Evolutionary conservation across 495 filamentous ascomycete species (phyloP), one percentile per base, ranked within the genome.

Genomic region (Xylaria longipes): DNA sequence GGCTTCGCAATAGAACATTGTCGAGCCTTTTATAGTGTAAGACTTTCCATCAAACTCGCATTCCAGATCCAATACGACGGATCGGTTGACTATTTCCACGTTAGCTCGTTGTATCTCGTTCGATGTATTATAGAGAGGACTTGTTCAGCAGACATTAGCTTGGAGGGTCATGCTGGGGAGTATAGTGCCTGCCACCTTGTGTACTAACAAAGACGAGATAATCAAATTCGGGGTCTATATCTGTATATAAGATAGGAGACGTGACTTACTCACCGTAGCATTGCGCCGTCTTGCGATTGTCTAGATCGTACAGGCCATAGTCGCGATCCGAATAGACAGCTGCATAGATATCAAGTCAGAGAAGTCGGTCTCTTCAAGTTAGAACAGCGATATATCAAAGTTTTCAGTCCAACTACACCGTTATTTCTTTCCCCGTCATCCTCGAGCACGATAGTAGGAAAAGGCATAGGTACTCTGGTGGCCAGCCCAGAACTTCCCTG

Each of bases 391-490:
- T 56, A 11, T 31, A 56, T 17, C 12, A 3, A 7, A 54, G 22
- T 54, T 15, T 27, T 5, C 25, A 27, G 50, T 27, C 50, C 25
- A 14, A 54, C 29, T 4, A 8, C 17, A 25, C 46, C 8, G 5
- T 14, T 27, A 1, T 14, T 14, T 11, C 2, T 17, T 5, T 56
- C 14, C 5, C 12, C 15, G 4, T 14, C 9, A 12, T 5, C 3
- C 11, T 52, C 25, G 4, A 27, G 1, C 9, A 14, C 5, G 48
- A 27, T 27, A 31, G 52, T 31, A 56, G 27, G 0, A 31, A 56
- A 31, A 31, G 27, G 52, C 3, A 17, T 31, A 31, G 12, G 27
- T 74, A 74, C 72, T 74, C 7, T 74, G 69, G n/a, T 74, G 72
- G 20, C 72, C 64, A 2, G 65, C 57, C 33, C 41, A 35, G 12